Conservation (phyloP, 2,329 filamentous ascomycete genomes). For the Colletotrichum phormii region DNA sequence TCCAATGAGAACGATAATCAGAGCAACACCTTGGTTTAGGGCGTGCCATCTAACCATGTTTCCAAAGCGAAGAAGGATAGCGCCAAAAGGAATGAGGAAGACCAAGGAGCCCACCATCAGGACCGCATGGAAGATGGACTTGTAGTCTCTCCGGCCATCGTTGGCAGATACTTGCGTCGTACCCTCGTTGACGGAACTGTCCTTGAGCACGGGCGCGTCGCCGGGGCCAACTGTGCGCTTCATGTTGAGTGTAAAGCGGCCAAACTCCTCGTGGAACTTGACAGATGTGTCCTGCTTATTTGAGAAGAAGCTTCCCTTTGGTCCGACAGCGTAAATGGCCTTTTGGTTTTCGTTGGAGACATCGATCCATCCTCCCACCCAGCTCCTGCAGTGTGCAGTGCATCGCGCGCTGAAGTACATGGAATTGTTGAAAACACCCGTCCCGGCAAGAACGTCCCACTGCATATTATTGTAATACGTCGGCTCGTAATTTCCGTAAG, state of each 20-base stretch:
- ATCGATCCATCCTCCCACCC: constrained; percentile 62
- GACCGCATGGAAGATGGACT: constrained; percentile 57
- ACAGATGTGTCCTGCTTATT: constrained; percentile 57
- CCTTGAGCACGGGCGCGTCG: constrained; percentile 54
- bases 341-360: constrained; percentile 57
- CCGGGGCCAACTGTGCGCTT: constrained; percentile 58
- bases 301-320: constrained; percentile 54
- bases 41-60: constrained; percentile 66
- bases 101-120: constrained; percentile 69
- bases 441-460: constrained; percentile 58
- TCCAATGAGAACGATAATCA: constrained; percentile 61
- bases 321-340: constrained; percentile 69
- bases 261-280: constrained; percentile 64
- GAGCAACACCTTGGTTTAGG: constrained; percentile 62
- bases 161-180: constrained; percentile 44
- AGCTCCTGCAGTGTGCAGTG: constrained; percentile 61
- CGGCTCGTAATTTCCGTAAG: constrained; percentile 64
- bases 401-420: constrained; percentile 65
- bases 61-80: constrained; percentile 63
- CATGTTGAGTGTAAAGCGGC: constrained; percentile 68
- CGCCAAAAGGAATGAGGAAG: constrained; percentile 66
- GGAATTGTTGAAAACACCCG: constrained; percentile 57
- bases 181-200: constrained; percentile 49
- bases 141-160: constrained; percentile 49
- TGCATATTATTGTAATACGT: constrained; percentile 56